Base-by-base conservation (phyloP, 139 green algal species). In the Chlorella sp. region DNA sequence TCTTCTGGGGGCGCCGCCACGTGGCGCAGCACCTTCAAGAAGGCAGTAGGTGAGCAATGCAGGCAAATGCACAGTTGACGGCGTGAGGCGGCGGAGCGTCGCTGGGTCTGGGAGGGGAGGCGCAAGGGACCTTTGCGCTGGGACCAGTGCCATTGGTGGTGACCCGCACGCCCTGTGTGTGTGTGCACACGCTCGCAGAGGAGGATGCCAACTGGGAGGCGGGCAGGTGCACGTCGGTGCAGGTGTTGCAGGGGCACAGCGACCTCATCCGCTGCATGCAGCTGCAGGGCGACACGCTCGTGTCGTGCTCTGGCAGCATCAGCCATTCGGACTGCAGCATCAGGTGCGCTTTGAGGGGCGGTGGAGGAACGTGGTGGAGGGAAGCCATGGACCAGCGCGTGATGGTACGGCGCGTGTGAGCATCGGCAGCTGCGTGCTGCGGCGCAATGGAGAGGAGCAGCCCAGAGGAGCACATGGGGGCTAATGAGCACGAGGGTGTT, bases 251-350 rank as follows among this genome's bases (percentile, higher is more conserved):
- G 29, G 70, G 70, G 3, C 70, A 75, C 30, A 31, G 5, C 1
- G 70, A 75, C 31, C 60, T 61, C 55, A 75, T 75, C 24, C 70
- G 70, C 2, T 75, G 59, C 34, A 31, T 61, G 24, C 70, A 75
- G 60, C 60, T 75, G n/a, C 31, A 31, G 3, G 70, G 70, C 3
- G 66, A 61, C 70, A 75, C 70, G 5, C 33, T 75, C 31, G 60
- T 75, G 31, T 61, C 59, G 17, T 33, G 42, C 32, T 69, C 70
- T 34, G 70, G 70, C 33, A 75, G 70, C 34, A 69, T 69, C 24
- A 70, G 59, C 34, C 60, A 75, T 27, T 5, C 24, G 27, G 70
- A 75, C 59, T 75, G 70, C 55, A 70, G 42, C 2, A 75, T 75
- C 24, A 69, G 70, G 70, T 75, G 34, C n/a, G n/a, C n/a, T n/a